Conservation (phyloP, 148 eudicot genomes). For the Cornus florida region DNA sequence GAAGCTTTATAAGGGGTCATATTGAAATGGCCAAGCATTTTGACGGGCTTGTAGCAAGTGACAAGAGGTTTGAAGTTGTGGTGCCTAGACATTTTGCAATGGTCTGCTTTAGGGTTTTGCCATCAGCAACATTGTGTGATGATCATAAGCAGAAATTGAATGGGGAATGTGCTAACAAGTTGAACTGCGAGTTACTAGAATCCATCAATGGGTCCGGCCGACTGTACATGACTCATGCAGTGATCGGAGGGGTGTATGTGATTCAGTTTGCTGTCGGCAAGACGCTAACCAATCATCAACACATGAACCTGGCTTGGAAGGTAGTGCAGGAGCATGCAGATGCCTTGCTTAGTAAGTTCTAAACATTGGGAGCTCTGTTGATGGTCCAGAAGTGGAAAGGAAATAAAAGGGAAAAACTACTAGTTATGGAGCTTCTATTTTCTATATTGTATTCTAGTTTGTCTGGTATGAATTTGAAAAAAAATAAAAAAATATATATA, state of each 20-base stretch:
- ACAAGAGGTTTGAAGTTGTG: slow-evolving; percentile 40
- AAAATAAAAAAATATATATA: too few species aligned
- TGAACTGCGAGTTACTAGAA: slow-evolving; percentile 41
- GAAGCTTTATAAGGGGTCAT: slow-evolving; percentile 46
- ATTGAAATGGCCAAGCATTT: slow-evolving; percentile 55
- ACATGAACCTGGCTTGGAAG: slow-evolving; percentile 51
- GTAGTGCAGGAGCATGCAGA: slow-evolving; percentile 39
- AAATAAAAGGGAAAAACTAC: too few species aligned
- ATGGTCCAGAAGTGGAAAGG: too few species aligned
- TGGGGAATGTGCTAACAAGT: slow-evolving; percentile 23
- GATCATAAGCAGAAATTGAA: background rate
- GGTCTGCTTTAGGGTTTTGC: slow-evolving; percentile 47
- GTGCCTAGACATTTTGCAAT: slow-evolving; percentile 40
- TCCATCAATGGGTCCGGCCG: slow-evolving; percentile 37
- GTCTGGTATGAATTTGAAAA: too few species aligned
- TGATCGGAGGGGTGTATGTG: slow-evolving; percentile 33
- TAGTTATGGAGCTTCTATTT: too few species aligned
- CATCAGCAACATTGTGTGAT: slow-evolving; percentile 2
- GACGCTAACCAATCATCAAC: slow-evolving; percentile 39
- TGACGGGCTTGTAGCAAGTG: slow-evolving; percentile 23
- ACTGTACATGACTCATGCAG: slow-evolving; percentile 52
- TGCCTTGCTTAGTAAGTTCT: background rate
- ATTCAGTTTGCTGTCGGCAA: slow-evolving; percentile 46
- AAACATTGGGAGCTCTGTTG: too few species aligned
- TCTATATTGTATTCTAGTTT: too few species aligned